Base-by-base conservation (phyloP, 768 basidiomycete species). In the Naganishia vishniacii region DNA sequence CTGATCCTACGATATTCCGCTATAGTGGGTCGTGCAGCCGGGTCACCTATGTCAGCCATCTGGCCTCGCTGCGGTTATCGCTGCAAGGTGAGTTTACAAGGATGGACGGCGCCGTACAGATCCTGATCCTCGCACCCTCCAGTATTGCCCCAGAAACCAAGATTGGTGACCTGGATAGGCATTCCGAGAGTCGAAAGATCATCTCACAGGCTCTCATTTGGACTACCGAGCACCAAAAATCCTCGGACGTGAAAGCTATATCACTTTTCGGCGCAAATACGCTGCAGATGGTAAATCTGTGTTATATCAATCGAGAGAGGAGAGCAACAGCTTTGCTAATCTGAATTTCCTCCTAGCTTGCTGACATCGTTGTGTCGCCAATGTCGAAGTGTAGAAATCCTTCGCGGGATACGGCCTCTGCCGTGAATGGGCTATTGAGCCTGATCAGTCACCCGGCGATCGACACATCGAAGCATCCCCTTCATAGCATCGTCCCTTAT, bases 111-210 rank as follows among this genome's bases (percentile, higher is more conserved):
- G 1, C 4, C 23, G 34, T 37, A 6, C 26, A 37, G 23, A 26
- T 37, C 11, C 34, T 56, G 1, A 56, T 6, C 12, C 37, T 16
- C n/a, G n/a, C 7, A 12, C 16, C 11, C 6, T 16, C 28, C n/a
- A 56, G 53, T 18, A n/a, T 56, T 15, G 23, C 34, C 23, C 7
- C 53, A 15, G 31, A 26, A 8, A 34, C 53, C 4, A 26, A 26
- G 40, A 34, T 56, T 23, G 53, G 53, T 18, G 53, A 56, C 37
- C 13, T 56, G 34, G 53, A 56, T 34, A 34, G 53, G 26, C 40
- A 56, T 56, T 7, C 53, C 32, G 3, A 25, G 20, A 56, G 53
- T 15, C 53, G 34, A 40, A 34, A 25, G 20, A 26, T 56, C 53
- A 40, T 37, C 23, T 56, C 53, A 8, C 34, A 56, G 16, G 32